Conservation (phyloP, 257 asterid species). For the Ballota nigra region DNA sequence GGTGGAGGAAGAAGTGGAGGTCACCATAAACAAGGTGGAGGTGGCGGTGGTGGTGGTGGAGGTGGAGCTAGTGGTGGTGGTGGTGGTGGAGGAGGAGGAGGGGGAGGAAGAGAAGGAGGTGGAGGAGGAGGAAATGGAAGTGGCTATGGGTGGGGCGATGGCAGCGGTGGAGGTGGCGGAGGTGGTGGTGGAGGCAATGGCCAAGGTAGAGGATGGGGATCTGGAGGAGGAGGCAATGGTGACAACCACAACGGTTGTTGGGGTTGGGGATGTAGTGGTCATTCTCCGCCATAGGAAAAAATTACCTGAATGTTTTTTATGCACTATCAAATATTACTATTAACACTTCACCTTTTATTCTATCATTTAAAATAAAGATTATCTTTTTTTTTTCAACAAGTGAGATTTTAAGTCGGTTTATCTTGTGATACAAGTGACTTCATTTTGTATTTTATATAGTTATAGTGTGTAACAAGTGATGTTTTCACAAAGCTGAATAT, state of each 20-base stretch:
- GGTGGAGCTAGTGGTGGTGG: background rate
- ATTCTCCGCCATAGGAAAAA: conserved; percentile 19
- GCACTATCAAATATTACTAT: background rate
- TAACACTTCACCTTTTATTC: background rate
- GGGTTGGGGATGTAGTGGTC: conserved; percentile 20
- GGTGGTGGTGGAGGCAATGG: conserved; percentile 6
- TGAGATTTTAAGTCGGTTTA: background rate
- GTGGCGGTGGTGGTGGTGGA: background rate
- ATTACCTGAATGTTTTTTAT: background rate
- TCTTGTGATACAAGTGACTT: background rate
- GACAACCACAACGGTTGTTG: conserved; percentile 33
- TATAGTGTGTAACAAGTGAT: background rate
- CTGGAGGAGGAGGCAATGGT: conserved; percentile 10
- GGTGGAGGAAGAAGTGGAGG: too few species aligned
- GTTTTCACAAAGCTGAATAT: background rate
- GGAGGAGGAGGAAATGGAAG: conserved; percentile 3
- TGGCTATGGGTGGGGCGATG: conserved; percentile 14
- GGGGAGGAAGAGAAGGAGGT: background rate
- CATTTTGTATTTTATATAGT: background rate
- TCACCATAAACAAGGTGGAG: background rate
- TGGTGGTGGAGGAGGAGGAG: background rate
- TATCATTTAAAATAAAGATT: background rate
- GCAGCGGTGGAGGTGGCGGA: background rate
- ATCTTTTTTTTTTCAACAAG: too few species aligned
- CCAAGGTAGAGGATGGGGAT: background rate